Evolutionary conservation across 2,329 filamentous ascomycete genomes (phyloP).

Genomic region (Pleoardoris graminearum): DNA sequence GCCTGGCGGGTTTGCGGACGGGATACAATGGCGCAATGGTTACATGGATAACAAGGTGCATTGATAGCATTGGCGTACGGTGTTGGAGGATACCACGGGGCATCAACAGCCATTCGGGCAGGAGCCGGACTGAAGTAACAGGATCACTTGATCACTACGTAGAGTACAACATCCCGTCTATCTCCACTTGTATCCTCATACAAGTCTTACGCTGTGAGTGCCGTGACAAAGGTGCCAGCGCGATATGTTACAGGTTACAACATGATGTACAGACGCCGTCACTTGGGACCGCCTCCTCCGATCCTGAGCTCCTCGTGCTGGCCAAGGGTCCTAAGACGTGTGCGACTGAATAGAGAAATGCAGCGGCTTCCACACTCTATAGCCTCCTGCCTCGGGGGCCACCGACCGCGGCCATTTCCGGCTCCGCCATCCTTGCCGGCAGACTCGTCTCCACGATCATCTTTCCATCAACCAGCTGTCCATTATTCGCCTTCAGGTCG

Average conservation of each 20-base stretch:
- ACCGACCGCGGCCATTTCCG: constrained; percentile 25
- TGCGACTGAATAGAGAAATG: no score
- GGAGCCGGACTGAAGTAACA: neutral
- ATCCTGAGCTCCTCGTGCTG: no score
- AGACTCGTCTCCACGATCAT: constrained; percentile 44
- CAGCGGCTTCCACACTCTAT: constrained; percentile 3
- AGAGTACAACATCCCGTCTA: neutral
- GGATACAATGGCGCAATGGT: neutral
- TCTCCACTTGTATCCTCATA: neutral
- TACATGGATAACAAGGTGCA: neutral
- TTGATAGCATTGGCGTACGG: constrained; percentile 6
- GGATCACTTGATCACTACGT: no score
- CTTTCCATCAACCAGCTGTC: constrained; percentile 59
- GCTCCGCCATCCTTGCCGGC: constrained; percentile 23
- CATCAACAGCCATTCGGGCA: neutral
- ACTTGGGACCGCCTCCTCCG: neutral
- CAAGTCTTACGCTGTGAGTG: neutral
- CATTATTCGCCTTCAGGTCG: constrained; percentile 56
- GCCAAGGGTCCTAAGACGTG: no score
- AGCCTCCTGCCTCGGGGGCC: constrained; percentile 17
- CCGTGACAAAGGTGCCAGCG: neutral
- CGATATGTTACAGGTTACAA: constrained; percentile 15
- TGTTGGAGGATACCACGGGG: neutral
- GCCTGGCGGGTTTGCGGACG: no score
- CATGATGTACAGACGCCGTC: neutral